Conservation (phyloP, 2,329 filamentous ascomycete species). For the Trichoderma koningiopsis region DNA sequence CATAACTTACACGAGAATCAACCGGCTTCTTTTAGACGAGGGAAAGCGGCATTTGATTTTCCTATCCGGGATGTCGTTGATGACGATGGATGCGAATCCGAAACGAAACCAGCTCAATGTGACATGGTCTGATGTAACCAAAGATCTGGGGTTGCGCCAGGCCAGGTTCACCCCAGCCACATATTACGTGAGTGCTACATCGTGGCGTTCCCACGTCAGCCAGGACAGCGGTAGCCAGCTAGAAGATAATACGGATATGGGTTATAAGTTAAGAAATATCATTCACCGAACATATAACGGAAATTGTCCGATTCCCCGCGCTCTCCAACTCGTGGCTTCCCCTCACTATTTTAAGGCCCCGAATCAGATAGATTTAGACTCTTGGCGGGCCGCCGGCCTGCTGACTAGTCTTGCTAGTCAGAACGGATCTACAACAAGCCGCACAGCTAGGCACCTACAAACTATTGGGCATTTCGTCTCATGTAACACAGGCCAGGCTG, state of each 20-base stretch:
- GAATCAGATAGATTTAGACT: slow-evolving; percentile 15
- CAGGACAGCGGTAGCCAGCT: not conserved
- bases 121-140: not conserved
- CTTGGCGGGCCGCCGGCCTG: slow-evolving; percentile 15
- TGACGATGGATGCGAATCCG: not conserved
- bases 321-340: slow-evolving; percentile 6
- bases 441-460: not conserved
- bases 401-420: slow-evolving; percentile 10
- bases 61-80: not conserved
- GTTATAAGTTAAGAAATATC: not conserved
- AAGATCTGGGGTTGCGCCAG: not conserved
- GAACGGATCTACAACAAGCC: not conserved
- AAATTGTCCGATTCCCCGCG: slow-evolving; percentile 19
- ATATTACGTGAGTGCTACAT: not conserved
- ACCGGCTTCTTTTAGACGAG: not conserved
- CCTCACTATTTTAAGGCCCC: slow-evolving; percentile 9
- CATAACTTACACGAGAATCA: not conserved
- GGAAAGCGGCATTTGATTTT: not conserved
- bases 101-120: not conserved
- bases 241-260: slow-evolving; percentile 16
- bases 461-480: not conserved
- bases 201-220: not conserved
- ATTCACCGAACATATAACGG: slow-evolving; percentile 5
- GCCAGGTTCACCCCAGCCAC: not conserved
- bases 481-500: not conserved